Base-by-base conservation (phyloP, 2,329 filamentous ascomycete species). In the Chalara sp. region DNA sequence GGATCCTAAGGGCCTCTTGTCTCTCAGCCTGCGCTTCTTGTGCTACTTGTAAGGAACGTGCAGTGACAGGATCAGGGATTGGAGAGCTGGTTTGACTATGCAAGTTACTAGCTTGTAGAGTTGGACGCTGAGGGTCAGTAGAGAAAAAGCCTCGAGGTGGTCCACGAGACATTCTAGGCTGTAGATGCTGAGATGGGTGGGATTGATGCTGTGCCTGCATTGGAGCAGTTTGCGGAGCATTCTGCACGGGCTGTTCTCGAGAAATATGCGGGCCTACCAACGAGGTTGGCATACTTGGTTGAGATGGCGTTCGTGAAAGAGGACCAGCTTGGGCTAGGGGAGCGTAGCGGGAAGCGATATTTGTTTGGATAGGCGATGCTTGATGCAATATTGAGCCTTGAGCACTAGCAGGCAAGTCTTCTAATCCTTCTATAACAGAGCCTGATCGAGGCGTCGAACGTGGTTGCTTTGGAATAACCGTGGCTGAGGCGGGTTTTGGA, bases 401-500 rank as follows among this genome's bases (percentile, higher is more conserved):
- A n/a, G 48, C 48, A 28, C 53, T 44, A 32, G 61, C 47, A 37
- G 56, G n/a, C 31, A 62, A 42, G n/a, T 68, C 60, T 47, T 81
- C 79, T 46, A 71, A 69, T 31, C 70, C 65, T 31, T 70, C 62
- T 39, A 70, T 69, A 41, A 75, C 70, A 52, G 76, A 72, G 29
- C 73, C 75, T 55, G 76, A 72, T 53, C 75, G 69, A 44, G 72
- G 71, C 45, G 65, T 61, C 21, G 66, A 57, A 63, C 74, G 76
- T 46, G 73, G 70, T 62, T 72, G 72, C 57, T 79, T 76, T 28
- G 76, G 73, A 33, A 69, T 68, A 13, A 74, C 70, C 6, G 75
- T 75, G 35, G n/a, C n/a, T 29, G 79, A 79, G n/a, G 72, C 70
- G 6, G 83, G 83, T 35, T 81, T 78, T 28, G 78, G 73, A 1